These are phyloP conservation scores for Penicillium antarcticum DNA, from an alignment of 495 filamentous ascomycete genomes.

Conservation along the genomic window DNA sequence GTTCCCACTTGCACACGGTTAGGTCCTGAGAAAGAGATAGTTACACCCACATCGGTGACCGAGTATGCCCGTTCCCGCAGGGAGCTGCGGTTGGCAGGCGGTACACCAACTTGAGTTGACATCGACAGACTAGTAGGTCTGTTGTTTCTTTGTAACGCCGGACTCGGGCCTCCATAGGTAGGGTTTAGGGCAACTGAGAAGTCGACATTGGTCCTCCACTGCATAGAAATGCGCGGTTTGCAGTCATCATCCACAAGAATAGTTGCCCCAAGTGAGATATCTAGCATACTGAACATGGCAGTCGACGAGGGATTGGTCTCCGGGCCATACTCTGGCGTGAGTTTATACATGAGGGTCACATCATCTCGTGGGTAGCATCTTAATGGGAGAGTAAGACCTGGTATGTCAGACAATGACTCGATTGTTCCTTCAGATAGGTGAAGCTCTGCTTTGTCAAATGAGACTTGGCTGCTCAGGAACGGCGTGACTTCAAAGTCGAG, in stretches of 20 bases:
- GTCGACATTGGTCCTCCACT: slow-evolving; percentile 79
- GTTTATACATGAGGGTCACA: slow-evolving; percentile 77
- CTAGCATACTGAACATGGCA: slow-evolving; percentile 49
- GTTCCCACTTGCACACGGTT: slow-evolving; percentile 62
- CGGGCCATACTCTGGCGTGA: slow-evolving; percentile 63
- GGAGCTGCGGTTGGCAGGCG: slow-evolving; percentile 51
- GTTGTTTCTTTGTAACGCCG: slow-evolving; percentile 46
- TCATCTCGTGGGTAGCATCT: slow-evolving; percentile 77
- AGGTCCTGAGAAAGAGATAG: slow-evolving; percentile 70
- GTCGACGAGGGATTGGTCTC: slow-evolving; percentile 44
- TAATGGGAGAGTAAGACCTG: slow-evolving; percentile 60
- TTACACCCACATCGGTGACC: slow-evolving; percentile 63
- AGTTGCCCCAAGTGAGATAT: slow-evolving; percentile 63
- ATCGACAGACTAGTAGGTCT: slow-evolving; percentile 51
- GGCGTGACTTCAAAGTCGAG: slow-evolving; percentile 87
- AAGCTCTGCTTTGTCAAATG: slow-evolving; percentile 65
- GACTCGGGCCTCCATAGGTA: slow-evolving; percentile 62
- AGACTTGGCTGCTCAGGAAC: slow-evolving; percentile 69
- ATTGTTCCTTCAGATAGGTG: slow-evolving; percentile 63
- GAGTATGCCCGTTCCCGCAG: slow-evolving; percentile 47
- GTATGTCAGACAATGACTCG: slow-evolving; percentile 59
- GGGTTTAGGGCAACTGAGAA: slow-evolving; percentile 68
- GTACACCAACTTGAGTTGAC: slow-evolving; percentile 24
- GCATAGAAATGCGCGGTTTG: slow-evolving; percentile 69
- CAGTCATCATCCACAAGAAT: slow-evolving; percentile 64